Base-by-base conservation (phyloP, 2,329 filamentous ascomycete genomes). In the Phoma herbarum region DNA sequence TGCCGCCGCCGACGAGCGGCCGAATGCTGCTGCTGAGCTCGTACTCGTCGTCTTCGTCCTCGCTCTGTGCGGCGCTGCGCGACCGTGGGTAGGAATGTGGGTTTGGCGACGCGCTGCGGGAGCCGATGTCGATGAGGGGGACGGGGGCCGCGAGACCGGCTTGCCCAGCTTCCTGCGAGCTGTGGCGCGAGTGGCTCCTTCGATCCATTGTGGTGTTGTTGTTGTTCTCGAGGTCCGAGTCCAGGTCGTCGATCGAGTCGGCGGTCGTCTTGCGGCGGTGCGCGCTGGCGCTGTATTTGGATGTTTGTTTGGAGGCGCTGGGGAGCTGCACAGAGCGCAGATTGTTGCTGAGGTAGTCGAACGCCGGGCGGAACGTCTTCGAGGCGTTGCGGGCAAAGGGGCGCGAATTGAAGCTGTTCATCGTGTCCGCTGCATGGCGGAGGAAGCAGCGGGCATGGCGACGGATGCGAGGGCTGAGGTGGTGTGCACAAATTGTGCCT, bases 31-130 rank as follows among this genome's bases (percentile, higher is more conserved):
- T 74, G 41, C 75, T 60, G 52, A 70, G 69, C 55, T 75, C 73
- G 29, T 61, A 65, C 12, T 80, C 75, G 47, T 83, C 80, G 37
- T 82, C 81, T 50, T 83, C 81, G 57, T 81, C 80, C 55, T 83
- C 81, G 57, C 77, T 79, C 56, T 79, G 80, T 8, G 67, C 77
- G 8, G 80, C 78, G 60, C 73, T 79, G 50, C 77, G 69, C 45
- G 57, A 75, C 53, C 78, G 72, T n/a, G 77, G 74, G 63, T 79
- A 81, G n/a, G 77, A 73, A 62, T 79, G 81, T 1, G 81, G 81
- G 28, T 78, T 81, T 8, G 52, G 52, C 5, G 35, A 33, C 20
- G 78, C 77, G 22, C 77, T 79, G 51, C 80, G 75, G 45, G 73
- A 71, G 31, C 67, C 59, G 41, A 83, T 69, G 58, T 78, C 81